Evolutionary conservation across 768 basidiomycete genomes (phyloP).

Genomic region (Collybiopsis confluens): DNA sequence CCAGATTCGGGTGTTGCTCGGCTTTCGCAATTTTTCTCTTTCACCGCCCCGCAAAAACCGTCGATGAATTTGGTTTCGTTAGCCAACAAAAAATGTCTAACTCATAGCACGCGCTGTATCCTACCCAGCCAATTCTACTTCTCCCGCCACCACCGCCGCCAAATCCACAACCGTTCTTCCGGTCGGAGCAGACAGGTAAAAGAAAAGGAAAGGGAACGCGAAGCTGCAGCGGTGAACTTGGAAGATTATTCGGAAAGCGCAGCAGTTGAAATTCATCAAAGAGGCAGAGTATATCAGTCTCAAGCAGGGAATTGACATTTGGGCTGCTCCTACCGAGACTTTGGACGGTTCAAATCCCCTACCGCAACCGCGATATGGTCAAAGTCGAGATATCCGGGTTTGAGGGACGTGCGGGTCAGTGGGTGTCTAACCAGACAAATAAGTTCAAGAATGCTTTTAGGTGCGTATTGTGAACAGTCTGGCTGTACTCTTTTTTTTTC

Average conservation of each 20-base stretch:
- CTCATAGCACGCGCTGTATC: not conserved
- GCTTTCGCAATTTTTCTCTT: slow-evolving; percentile 15
- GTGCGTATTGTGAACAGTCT: not conserved
- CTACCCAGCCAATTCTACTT: not conserved
- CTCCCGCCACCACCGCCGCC: too few relatives aligned
- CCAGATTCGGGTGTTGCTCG: too few relatives aligned
- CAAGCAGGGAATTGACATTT: slow-evolving; percentile 1
- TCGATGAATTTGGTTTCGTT: not conserved
- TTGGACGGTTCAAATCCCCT: slow-evolving; percentile 6
- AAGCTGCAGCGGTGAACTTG: not conserved
- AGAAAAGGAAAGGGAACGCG: too few relatives aligned
- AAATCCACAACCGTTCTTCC: too few relatives aligned
- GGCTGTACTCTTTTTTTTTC: not conserved
- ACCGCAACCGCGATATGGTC: slow-evolving; percentile 3
- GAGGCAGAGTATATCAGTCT: slow-evolving; percentile 1
- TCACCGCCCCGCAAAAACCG: not conserved
- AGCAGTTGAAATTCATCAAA: not conserved
- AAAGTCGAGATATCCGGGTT: not conserved
- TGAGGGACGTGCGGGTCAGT: not conserved
- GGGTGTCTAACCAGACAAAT: not conserved
- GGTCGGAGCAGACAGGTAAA: too few relatives aligned
- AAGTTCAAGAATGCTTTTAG: not conserved
- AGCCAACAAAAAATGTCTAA: not conserved
- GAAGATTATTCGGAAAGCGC: not conserved
- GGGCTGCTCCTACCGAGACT: not conserved